Conservation (phyloP, 768 basidiomycete genomes). For the Mrakia gelida region DNA sequence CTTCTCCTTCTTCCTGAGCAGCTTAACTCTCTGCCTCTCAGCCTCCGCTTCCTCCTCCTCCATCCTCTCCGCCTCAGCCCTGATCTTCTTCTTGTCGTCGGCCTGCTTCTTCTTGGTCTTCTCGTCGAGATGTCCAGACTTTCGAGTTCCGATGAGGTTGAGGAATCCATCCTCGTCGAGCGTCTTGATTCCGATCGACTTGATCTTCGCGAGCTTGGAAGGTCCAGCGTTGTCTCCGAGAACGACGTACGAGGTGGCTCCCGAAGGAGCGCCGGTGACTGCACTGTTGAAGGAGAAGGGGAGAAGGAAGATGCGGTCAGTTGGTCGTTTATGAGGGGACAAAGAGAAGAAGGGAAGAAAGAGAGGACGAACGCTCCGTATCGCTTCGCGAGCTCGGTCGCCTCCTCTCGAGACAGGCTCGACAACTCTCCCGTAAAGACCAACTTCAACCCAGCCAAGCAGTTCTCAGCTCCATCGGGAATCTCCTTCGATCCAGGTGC, state of each 20-base stretch:
- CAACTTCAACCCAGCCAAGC: conserved; percentile 78
- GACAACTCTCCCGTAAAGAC: conserved; percentile 93
- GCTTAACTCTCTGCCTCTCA: conserved; percentile 48
- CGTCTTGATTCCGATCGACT: conserved; percentile 70
- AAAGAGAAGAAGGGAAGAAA: not conserved
- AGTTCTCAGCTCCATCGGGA: conserved; percentile 66
- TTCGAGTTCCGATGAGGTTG: conserved; percentile 68
- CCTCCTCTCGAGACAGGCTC: conserved; percentile 82
- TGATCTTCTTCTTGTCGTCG: conserved; percentile 73
- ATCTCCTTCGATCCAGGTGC: conserved; percentile 60
- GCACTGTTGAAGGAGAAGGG: conserved; percentile 53
- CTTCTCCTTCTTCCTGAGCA: conserved; percentile 54
- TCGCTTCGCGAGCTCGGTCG: conserved; percentile 80
- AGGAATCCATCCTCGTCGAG: conserved; percentile 85
- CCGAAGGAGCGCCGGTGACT: conserved; percentile 79
- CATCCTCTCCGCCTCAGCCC: conserved; percentile 69
- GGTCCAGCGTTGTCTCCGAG: conserved; percentile 84
- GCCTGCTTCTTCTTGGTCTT: conserved; percentile 75
- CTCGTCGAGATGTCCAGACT: conserved; percentile 60
- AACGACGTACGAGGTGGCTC: conserved; percentile 83
- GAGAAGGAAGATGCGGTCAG: not conserved
- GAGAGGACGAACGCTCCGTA: conserved; percentile 69
- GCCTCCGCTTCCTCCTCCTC: conserved; percentile 43
- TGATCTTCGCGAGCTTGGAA: conserved; percentile 77
- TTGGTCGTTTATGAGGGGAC: not conserved